phyloP scores from a whole-genome alignment of 139 green algal genomes.

The Mychonastes homosphaera region DNA sequence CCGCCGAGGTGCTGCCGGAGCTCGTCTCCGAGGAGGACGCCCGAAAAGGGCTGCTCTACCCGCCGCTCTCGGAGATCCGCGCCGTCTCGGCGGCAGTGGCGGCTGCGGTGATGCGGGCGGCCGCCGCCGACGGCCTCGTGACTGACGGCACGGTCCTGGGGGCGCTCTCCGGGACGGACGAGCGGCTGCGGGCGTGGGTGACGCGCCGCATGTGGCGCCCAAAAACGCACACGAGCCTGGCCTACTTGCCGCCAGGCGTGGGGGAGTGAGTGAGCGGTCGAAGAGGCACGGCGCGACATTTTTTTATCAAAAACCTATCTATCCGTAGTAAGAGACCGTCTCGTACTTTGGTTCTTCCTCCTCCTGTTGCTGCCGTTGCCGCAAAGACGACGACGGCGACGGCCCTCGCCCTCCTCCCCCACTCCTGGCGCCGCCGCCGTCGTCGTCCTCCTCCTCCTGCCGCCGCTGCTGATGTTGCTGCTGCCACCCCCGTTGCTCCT shows the following conservation, averaged over 20 bases:
- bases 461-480: too few species aligned
- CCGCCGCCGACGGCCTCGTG: slow-evolving; percentile 30
- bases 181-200: slow-evolving; percentile 16
- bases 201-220: slow-evolving; percentile 29
- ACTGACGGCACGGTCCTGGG: not conserved
- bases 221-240: slow-evolving; percentile 25
- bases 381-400: too few species aligned
- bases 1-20: slow-evolving; percentile 56
- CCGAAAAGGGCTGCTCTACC: slow-evolving; percentile 30
- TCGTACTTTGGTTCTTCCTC: too few species aligned
- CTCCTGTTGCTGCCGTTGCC: too few species aligned
- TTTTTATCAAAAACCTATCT: too few species aligned
- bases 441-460: too few species aligned
- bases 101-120: slow-evolving; percentile 44
- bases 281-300: too few species aligned
- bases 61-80: slow-evolving; percentile 41
- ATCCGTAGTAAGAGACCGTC: too few species aligned
- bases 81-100: slow-evolving; percentile 43
- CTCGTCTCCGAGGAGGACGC: slow-evolving; percentile 51
- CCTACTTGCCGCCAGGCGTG: slow-evolving; percentile 26
- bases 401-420: too few species aligned
- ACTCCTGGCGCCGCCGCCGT: too few species aligned
- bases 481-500: too few species aligned
- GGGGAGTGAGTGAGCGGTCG: too few species aligned
- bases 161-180: slow-evolving; percentile 3